phyloP scores from a whole-genome alignment of 805 yeast genomes.

The Metschnikowia chrysomelidarum region DNA sequence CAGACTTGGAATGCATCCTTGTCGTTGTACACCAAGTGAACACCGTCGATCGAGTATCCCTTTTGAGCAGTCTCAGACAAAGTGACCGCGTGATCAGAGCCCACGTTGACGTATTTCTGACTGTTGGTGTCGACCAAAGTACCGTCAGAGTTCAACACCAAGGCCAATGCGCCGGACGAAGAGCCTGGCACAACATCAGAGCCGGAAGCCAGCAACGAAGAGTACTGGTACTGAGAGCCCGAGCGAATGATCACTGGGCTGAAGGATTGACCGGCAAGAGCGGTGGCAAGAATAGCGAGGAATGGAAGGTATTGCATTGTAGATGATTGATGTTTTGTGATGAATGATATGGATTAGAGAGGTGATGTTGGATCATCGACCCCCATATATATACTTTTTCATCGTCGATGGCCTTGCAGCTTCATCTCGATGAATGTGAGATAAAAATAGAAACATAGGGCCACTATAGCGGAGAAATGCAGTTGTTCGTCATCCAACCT shows the following conservation, averaged over 20 bases:
- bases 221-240: slow-evolving; percentile 27
- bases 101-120: slow-evolving; percentile 18
- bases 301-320: slow-evolving; percentile 17
- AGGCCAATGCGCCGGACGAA: slow-evolving; percentile 13
- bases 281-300: slow-evolving; percentile 23
- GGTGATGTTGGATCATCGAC: no score
- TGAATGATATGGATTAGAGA: no score
- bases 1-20: slow-evolving; percentile 6
- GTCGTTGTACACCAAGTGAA: slow-evolving; percentile 10
- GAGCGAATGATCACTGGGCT: slow-evolving; percentile 24
- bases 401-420: no score
- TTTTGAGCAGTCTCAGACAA: slow-evolving; percentile 10
- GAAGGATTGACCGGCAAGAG: slow-evolving; percentile 24
- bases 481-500: no score
- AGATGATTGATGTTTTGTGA: no score
- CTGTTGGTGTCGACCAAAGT: slow-evolving; percentile 21
- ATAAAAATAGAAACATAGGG: no score
- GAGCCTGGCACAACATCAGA: slow-evolving; percentile 14
- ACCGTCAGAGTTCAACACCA: slow-evolving; percentile 25
- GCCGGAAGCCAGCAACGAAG: slow-evolving; percentile 8
- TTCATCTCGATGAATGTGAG: no score
- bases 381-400: no score
- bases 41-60: slow-evolving; percentile 15
- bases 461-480: no score
- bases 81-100: slow-evolving; percentile 9